These are phyloP conservation scores for Suillus tomentosus DNA, from an alignment of 768 basidiomycete genomes.

Conservation along the genomic window DNA sequence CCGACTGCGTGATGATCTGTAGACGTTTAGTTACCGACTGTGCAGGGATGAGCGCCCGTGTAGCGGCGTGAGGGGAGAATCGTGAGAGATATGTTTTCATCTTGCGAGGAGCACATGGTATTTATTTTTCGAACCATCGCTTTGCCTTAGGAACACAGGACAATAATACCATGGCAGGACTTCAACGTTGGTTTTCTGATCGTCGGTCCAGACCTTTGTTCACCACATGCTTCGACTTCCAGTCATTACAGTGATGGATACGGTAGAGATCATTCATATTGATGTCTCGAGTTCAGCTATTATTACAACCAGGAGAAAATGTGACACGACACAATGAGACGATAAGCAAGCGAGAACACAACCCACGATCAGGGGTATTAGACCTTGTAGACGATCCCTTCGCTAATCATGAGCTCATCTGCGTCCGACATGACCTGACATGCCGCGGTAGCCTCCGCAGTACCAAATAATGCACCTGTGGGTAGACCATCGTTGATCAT, in stretches of 20 bases:
- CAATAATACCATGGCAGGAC: background rate
- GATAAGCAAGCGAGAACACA: constrained; percentile 10
- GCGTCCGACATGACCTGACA: constrained; percentile 73
- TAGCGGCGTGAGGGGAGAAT: background rate
- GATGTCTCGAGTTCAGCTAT: background rate
- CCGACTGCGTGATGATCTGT: constrained; percentile 44
- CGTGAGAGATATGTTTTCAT: background rate
- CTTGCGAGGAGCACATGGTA: no score
- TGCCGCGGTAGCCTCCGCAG: constrained; percentile 73
- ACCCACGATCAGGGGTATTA: constrained; percentile 33
- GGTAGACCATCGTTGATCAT: constrained; percentile 76
- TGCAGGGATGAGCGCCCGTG: constrained; percentile 3
- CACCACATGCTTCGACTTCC: background rate
- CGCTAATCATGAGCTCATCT: constrained; percentile 83
- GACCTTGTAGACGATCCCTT: constrained; percentile 84
- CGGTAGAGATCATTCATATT: background rate
- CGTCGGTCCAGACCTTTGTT: background rate
- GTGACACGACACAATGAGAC: constrained; percentile 7
- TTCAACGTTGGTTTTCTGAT: no score
- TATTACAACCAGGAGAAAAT: constrained; percentile 12
- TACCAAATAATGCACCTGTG: constrained; percentile 72
- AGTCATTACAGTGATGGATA: background rate
- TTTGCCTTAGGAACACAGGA: background rate
- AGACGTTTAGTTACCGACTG: constrained; percentile 14
- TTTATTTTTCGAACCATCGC: background rate